phyloP scores from a whole-genome alignment of 2,329 filamentous ascomycete genomes.

The Hansfordia pulvinata region DNA sequence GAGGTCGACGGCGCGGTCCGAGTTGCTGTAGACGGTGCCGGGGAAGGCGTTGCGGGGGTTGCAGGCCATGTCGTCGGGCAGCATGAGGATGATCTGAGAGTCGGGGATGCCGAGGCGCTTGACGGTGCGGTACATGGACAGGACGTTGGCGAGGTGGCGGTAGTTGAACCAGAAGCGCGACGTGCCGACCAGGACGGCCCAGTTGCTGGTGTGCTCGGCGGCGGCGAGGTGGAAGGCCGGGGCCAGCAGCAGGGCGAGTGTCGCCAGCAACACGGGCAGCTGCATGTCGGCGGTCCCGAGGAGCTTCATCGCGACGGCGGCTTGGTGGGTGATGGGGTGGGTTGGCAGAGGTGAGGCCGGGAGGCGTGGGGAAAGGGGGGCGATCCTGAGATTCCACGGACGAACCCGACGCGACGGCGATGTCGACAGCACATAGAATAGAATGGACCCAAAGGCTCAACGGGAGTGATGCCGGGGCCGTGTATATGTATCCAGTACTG shows the following conservation, averaged over 20 bases:
- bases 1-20: conserved; percentile 84
- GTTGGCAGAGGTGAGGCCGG: too few relatives aligned
- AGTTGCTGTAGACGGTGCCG: conserved; percentile 96
- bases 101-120: conserved; percentile 95
- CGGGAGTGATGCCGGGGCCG: too few relatives aligned
- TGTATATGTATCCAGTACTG: too few relatives aligned
- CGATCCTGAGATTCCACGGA: too few relatives aligned
- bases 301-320: conserved; percentile 40
- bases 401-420: too few relatives aligned
- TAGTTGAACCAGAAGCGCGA: conserved; percentile 99
- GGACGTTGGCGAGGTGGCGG: conserved; percentile 90
- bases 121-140: conserved; percentile 94
- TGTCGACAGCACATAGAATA: too few relatives aligned
- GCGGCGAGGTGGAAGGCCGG: conserved; percentile 25
- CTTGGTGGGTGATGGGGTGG: too few relatives aligned
- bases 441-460: too few relatives aligned
- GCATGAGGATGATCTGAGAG: conserved; percentile 98
- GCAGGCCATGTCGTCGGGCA: conserved; percentile 99
- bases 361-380: too few relatives aligned
- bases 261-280: conserved; percentile 32
- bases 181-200: conserved; percentile 96
- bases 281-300: conserved; percentile 25
- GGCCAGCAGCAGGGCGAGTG: conserved; percentile 31
- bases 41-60: conserved; percentile 97
- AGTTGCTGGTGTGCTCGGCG: conserved; percentile 90